Percentiles rank a stretch among this genome's conserved stretches.
phyloP scores from a whole-genome alignment of 1,139 yeast genomes.

The Wickerhamomyces sp. region DNA sequence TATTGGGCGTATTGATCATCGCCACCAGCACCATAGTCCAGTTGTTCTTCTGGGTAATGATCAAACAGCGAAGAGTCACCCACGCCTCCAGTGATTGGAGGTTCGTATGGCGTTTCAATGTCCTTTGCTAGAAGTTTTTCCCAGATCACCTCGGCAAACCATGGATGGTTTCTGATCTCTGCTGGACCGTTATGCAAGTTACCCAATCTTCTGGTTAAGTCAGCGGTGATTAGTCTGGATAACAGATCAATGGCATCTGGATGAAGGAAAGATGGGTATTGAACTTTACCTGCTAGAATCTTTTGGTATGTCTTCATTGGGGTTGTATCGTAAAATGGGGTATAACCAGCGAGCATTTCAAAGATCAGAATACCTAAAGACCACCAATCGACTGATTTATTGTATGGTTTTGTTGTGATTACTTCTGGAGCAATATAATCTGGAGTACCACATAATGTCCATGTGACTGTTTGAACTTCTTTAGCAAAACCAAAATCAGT shows the following conservation, averaged over 20 bases:
- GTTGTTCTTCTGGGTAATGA: slow-evolving; percentile 89
- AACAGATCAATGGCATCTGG: slow-evolving; percentile 85
- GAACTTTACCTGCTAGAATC: slow-evolving; percentile 80
- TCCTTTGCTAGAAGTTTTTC: slow-evolving; percentile 83
- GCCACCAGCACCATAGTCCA: slow-evolving; percentile 78
- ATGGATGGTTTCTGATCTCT: slow-evolving; percentile 86
- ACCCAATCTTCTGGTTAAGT: slow-evolving; percentile 85
- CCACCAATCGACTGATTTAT: slow-evolving; percentile 99
- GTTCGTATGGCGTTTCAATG: slow-evolving; percentile 97
- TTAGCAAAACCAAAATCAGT: slow-evolving; percentile 98
- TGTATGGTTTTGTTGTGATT: slow-evolving; percentile 92
- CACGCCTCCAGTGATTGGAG: slow-evolving; percentile 93
- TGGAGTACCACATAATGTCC: slow-evolving; percentile 97
- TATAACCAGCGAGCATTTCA: slow-evolving; percentile 97
- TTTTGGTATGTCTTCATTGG: slow-evolving; percentile 98
- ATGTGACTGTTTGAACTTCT: slow-evolving; percentile 89
- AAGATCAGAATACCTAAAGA: slow-evolving; percentile 88
- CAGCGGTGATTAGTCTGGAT: slow-evolving; percentile 79
- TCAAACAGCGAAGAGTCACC: slow-evolving; percentile 95
- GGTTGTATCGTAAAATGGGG: slow-evolving; percentile 94
- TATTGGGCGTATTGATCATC: slow-evolving; percentile 80
- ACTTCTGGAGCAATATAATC: slow-evolving; percentile 99
- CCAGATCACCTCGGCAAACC: slow-evolving; percentile 98
- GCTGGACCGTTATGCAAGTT: slow-evolving; percentile 86
- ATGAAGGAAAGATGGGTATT: slow-evolving; percentile 83